A percentile compares a stretch with the other conserved stretches of the same genome.
phyloP scores from a whole-genome alignment of 345 rosid species.

The Eucalyptus decipiens region DNA sequence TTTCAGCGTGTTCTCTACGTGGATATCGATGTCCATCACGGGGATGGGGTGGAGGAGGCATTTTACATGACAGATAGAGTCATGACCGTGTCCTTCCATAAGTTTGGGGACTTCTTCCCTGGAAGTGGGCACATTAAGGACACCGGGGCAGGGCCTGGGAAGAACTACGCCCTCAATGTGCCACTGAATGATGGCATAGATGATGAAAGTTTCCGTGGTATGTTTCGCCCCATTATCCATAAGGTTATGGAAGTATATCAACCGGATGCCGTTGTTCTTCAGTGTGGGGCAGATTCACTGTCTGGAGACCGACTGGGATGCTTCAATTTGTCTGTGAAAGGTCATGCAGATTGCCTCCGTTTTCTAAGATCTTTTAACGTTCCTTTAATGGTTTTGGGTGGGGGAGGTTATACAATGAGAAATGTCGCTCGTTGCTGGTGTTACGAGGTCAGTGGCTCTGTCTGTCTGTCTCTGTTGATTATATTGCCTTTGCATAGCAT shows the following conservation, averaged over 20 bases:
- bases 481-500: not conserved
- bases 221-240: slow-evolving; percentile 75
- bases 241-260: slow-evolving; percentile 97
- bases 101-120: slow-evolving; percentile 95
- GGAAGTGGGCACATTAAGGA: slow-evolving; percentile 93
- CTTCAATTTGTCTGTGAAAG: slow-evolving; percentile 94
- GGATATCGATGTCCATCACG: slow-evolving; percentile 97
- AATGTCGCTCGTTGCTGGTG: slow-evolving; percentile 99
- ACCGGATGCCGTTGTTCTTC: slow-evolving; percentile 98
- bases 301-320: slow-evolving; percentile 96
- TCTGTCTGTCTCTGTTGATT: not conserved
- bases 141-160: slow-evolving; percentile 56
- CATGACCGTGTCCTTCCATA: slow-evolving; percentile 97
- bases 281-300: slow-evolving; percentile 97
- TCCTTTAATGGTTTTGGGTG: slow-evolving; percentile 96
- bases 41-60: slow-evolving; percentile 99
- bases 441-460: slow-evolving; percentile 58
- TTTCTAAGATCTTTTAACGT: slow-evolving; percentile 86
- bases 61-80: slow-evolving; percentile 99
- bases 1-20: slow-evolving; percentile 85
- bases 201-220: slow-evolving; percentile 67
- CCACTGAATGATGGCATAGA: slow-evolving; percentile 91
- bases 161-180: slow-evolving; percentile 84
- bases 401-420: slow-evolving; percentile 96
- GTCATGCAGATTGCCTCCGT: slow-evolving; percentile 94